Evolutionary conservation across 169 alveolate genomes (phyloP), one percentile per base, ranked within the genome.

Genomic region (Plasmodium berghei): DNA sequence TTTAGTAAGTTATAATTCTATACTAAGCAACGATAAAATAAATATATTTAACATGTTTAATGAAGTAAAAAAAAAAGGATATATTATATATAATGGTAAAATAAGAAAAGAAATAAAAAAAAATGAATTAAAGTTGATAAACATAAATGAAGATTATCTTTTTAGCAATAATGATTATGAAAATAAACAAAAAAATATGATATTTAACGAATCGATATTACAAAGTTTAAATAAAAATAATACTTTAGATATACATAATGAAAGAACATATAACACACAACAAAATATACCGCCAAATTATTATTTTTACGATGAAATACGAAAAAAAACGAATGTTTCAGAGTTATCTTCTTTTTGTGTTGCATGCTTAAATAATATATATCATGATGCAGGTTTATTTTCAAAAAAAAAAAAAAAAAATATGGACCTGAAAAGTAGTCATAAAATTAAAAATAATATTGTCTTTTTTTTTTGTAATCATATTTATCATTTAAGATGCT

Each of bases 381-480:
- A 77, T 56, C 59, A 14, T 42, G 54, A 77, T 63, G 3, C 45
- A 10, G 24, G 24, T 9, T 45, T 54, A 9, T 26, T 20, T 9
- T 58, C 28, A 9, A 26, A 48, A 49, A 24, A 55, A 12, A 40
- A 42, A 48, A 49, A 18, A 46, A 64, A 70, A 64, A 34, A 34
- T 34, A 34, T 34, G 0, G 42, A 34, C 6, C 8, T 34, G 5
- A 34, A 34, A 34, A 34, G 42, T 34, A 4, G 5, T 3, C 42
- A 34, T 4, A 34, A 34, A 34, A 34, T 34, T 34, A 34, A 69
- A 28, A 69, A 77, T 55, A 52, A 6, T 16, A 56, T 77, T 52
- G 70, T 58, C 24, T 77, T 77, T 54, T 77, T 77, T 77, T 77
- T 77, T 63, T 77, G 89, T 77, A 77, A 77, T 52, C 89, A 77